Base-by-base conservation (phyloP, 2,329 filamentous ascomycete species). In the Bimuria novae-zelandiae region DNA sequence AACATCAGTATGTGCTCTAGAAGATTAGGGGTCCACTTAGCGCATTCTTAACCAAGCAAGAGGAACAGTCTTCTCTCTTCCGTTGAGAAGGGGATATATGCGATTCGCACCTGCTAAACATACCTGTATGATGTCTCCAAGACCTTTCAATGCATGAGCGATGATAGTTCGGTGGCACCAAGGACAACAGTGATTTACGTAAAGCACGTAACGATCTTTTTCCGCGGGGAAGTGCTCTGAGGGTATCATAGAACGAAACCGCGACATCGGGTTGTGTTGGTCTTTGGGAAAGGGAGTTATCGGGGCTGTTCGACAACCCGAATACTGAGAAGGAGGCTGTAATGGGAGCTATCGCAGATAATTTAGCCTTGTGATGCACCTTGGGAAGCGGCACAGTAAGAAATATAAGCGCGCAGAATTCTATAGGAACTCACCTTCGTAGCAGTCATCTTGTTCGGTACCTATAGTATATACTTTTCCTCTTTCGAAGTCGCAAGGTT, bases 111-210 rank as follows among this genome's bases (percentile, higher is more conserved):
- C n/a, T n/a, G n/a, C n/a, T n/a, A n/a, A n/a, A n/a, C n/a, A n/a
- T n/a, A n/a, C n/a, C n/a, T n/a, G n/a, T n/a, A n/a, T 73, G 33
- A 82, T 68, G 27, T 75, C 65, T 39, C 81, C 75, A 11, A 47
- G 73, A 0, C 79, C 79, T 61, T 84, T 84, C 37, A 84, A 69
- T 3, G 63, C 70, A 39, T 76, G 75, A 2, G 80, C 75, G 19
- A 83, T 73, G 52, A 79, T 76, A 1, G 74, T 60, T 10, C 81
- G 76, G 54, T 83, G 80, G 37, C 84, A 84, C 85, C 85, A 88
- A 4, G 85, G 85, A 59, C 86, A 88, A 6, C 80, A 80, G 4
- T 79, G 78, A 35, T 83, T 82, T 40, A 86, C 68, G 65, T 88
- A 88, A 3, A 88, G 73, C 0, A 79, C 82, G 72, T 88, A 88